A percentile compares a stretch with the other conserved stretches of the same genome.
phyloP scores from a whole-genome alignment of 2,329 filamentous ascomycete genomes.

The Aspergillus amoenus region DNA sequence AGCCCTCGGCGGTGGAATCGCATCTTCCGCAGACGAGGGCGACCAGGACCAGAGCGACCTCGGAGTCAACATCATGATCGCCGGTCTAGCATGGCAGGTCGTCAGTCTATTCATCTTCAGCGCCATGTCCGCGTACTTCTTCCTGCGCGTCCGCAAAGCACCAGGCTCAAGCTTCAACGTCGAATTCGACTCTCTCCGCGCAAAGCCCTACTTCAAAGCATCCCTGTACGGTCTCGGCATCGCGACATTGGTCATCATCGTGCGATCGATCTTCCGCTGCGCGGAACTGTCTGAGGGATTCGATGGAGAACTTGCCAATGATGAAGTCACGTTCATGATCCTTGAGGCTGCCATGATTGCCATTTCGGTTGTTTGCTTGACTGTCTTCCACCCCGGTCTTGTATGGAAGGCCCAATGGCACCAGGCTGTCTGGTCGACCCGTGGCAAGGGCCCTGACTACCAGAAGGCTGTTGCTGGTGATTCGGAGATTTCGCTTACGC shows the following conservation, averaged over 20 bases:
- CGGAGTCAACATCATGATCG: conserved; percentile 66
- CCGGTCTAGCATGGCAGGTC: conserved; percentile 63
- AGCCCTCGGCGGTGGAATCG: conserved; percentile 46
- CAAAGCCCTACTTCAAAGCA: neutral
- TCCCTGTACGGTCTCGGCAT: conserved; percentile 31
- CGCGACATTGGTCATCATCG: conserved; percentile 48
- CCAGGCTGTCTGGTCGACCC: conserved; percentile 8
- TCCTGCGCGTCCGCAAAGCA: conserved; percentile 33
- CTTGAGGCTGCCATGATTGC: conserved; percentile 57
- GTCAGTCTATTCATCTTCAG: conserved; percentile 58
- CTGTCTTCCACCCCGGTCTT: conserved; percentile 48
- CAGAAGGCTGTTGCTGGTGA: neutral
- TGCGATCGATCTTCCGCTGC: conserved; percentile 51
- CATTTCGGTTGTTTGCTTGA: conserved; percentile 47
- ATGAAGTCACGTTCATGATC: conserved; percentile 52
- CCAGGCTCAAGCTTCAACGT: neutral
- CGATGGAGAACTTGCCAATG: conserved; percentile 47
- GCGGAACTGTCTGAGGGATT: conserved; percentile 52
- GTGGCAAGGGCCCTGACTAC: neutral
- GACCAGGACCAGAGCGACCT: conserved; percentile 12
- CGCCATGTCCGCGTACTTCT: conserved; percentile 51
- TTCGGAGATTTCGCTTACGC: neutral
- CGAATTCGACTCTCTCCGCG: conserved; percentile 5
- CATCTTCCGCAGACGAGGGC: conserved; percentile 7
- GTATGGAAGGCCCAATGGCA: conserved; percentile 13